Base-by-base conservation (phyloP, 83 land plant genomes). In the Picea abies region DNA sequence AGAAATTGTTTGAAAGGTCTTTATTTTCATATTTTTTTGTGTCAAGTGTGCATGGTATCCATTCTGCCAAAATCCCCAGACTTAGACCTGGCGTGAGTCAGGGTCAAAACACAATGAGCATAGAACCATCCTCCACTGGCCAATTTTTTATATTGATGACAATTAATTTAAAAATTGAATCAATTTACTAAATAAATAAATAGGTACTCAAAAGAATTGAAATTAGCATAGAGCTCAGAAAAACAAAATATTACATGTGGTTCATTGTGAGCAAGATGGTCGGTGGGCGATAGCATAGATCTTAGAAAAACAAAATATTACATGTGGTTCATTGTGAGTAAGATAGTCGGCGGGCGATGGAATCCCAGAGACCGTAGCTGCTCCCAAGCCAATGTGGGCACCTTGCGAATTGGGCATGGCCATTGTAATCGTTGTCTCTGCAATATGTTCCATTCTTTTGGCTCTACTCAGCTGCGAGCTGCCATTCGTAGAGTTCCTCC, bases 321-420 rank as follows among this genome's bases (percentile, higher is more conserved):
- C 78, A 17, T 47, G 70, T 25, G 67, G 52, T 22, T 70, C 58
- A 22, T 52, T 69, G 35, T 49, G 6, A 39, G 69, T 22, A 29
- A 76, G 81, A 47, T 86, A 89, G 29, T 37, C 41, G 25, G 91
- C 87, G 44, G 90, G 93, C 0, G 88, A 87, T 25, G 82, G 78
- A 61, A 97, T 78, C 75, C 98, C 98, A 80, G 90, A 82, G 69
- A 97, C 90, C 37, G 99, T 97, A 60, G 98, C 99, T n/a, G 92
- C 98, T 12, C 99, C 99, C 64, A 98, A 97, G 52, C 99, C 99
- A 88, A 97, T 97, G 72, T 98, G 90, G 2, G 85, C 88, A 41
- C 97, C 99, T 16, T 89, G 82, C 5, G 99, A 98, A 79, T 97
- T 98, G 9, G 99, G 98, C 5, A 97, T 97, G 23, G 96, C 94